Percentiles rank a stretch among this genome's conserved stretches.
phyloP scores from a whole-genome alignment of 2,329 filamentous ascomycete genomes.

The Penicillium psychrosexuale region DNA sequence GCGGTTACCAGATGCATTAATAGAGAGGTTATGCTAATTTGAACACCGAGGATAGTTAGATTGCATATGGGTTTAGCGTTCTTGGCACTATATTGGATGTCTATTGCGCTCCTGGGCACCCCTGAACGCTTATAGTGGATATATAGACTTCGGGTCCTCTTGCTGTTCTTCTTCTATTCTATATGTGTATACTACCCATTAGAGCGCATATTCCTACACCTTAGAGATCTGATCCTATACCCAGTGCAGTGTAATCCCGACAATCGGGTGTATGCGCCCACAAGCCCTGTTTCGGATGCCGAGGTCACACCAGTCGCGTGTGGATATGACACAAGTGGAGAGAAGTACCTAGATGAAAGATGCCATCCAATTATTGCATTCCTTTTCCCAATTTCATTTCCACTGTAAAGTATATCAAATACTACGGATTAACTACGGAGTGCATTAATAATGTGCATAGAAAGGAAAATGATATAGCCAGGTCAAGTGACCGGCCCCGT shows the following conservation, averaged over 20 bases:
- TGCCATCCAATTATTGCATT: not conserved
- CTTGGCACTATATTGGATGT: not conserved
- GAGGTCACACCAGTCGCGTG: conserved; percentile 5
- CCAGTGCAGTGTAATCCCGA: conserved; percentile 5
- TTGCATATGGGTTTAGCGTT: not conserved
- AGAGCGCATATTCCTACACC: too few relatives aligned
- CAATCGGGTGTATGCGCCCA: not conserved
- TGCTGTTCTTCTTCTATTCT: not conserved
- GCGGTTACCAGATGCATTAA: not conserved
- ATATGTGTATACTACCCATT: not conserved
- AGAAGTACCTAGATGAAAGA: not conserved
- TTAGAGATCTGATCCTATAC: conserved; percentile 4
- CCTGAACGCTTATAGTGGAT: not conserved
- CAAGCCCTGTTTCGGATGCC: not conserved
- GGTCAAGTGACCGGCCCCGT: not conserved
- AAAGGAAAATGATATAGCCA: not conserved
- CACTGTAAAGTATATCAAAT: not conserved
- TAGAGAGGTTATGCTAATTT: not conserved
- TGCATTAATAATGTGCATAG: not conserved
- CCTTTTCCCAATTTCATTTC: not conserved
- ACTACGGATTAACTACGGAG: too few relatives aligned
- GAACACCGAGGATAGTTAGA: not conserved
- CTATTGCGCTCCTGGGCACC: not conserved
- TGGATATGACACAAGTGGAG: conserved; percentile 2
- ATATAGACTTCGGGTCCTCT: not conserved